A percentile compares a stretch with the other conserved stretches of the same genome.
Conservation (phyloP, 352 stramenopile species). For the Phytophthora quininea region DNA sequence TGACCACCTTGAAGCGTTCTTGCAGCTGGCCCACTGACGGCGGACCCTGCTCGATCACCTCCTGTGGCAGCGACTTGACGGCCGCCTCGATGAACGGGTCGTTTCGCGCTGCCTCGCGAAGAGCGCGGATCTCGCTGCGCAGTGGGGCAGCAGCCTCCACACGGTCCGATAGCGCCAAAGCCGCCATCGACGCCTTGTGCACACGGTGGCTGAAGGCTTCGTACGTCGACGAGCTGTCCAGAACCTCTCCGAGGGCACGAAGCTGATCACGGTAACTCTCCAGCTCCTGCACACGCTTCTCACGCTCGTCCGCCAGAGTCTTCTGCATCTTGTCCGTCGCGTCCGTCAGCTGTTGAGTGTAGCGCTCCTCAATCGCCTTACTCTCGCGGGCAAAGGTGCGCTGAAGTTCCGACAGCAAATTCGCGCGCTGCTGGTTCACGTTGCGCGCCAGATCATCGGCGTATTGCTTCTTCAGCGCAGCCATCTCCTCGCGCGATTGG, state of each 20-base stretch:
- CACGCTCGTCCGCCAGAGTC: slow-evolving; percentile 63
- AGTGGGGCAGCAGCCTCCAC: slow-evolving; percentile 79
- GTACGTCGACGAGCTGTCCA: slow-evolving; percentile 82
- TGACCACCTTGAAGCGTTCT: slow-evolving; percentile 84
- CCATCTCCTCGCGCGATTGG: slow-evolving; percentile 66
- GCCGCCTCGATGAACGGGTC: slow-evolving; percentile 77
- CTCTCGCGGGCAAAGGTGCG: slow-evolving; percentile 64
- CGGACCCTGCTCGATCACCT: slow-evolving; percentile 69
- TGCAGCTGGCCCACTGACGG: slow-evolving; percentile 81
- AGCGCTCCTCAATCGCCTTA: slow-evolving; percentile 68
- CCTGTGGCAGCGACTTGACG: slow-evolving; percentile 64
- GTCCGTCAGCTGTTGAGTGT: slow-evolving; percentile 45
- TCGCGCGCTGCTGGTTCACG: slow-evolving; percentile 63
- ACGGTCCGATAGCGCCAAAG: slow-evolving; percentile 76
- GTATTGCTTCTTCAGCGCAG: slow-evolving; percentile 70
- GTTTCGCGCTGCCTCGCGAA: slow-evolving; percentile 72
- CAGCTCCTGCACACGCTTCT: slow-evolving; percentile 64
- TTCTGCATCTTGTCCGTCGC: slow-evolving; percentile 68
- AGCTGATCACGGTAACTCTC: slow-evolving; percentile 72
- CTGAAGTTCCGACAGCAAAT: slow-evolving; percentile 63
- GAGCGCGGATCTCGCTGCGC: slow-evolving; percentile 68
- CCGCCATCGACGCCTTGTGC: slow-evolving; percentile 84
- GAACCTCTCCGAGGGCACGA: slow-evolving; percentile 64
- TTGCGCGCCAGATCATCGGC: slow-evolving; percentile 59
- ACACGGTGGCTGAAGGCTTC: slow-evolving; percentile 87